Conservation (phyloP, 768 basidiomycete species). For the Leccinellum albellum region DNA sequence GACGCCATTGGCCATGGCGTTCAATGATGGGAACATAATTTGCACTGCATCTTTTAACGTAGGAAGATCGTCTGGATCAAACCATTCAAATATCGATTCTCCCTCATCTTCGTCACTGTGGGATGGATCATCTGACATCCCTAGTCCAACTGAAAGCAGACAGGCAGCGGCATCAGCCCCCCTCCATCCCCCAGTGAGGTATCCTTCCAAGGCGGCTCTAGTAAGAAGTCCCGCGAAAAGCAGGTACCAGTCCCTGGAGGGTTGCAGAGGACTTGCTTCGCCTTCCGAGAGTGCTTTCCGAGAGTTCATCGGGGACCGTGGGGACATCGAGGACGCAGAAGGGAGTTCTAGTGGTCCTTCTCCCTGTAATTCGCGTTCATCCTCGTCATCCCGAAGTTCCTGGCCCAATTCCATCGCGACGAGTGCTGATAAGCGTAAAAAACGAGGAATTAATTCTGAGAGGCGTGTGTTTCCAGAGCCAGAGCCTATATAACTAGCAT, state of each 20-base stretch:
- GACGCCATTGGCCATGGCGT: slow-evolving; percentile 24
- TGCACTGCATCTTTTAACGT: slow-evolving; percentile 58
- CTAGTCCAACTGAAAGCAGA: slow-evolving; percentile 68
- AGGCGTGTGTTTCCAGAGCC: slow-evolving; percentile 62
- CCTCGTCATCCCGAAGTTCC: slow-evolving; percentile 58
- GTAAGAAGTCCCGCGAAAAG: slow-evolving; percentile 76
- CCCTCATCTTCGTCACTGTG: slow-evolving; percentile 33
- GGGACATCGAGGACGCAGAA: slow-evolving; percentile 8
- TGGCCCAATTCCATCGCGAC: slow-evolving; percentile 74
- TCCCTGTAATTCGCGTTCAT: slow-evolving; percentile 33
- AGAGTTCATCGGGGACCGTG: slow-evolving; percentile 7
- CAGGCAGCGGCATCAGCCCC: slow-evolving; percentile 68
- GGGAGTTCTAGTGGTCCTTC: slow-evolving; percentile 20
- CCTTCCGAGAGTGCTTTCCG: slow-evolving; percentile 32
- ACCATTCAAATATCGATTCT: slow-evolving; percentile 46
- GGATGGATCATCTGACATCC: slow-evolving; percentile 32
- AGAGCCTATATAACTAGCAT: slow-evolving; percentile 24
- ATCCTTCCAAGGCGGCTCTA: slow-evolving; percentile 82
- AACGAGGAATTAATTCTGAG: slow-evolving; percentile 63
- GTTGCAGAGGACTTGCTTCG: slow-evolving; percentile 53
- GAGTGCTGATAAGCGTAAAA: slow-evolving; percentile 73
- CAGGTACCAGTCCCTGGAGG: slow-evolving; percentile 79
- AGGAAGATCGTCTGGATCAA: slow-evolving; percentile 77
- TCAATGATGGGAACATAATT: slow-evolving; percentile 64
- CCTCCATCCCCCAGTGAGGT: slow-evolving; percentile 76